Conservation (phyloP, 1,284 basidiomycete species). For the Malassezia slooffiae region DNA sequence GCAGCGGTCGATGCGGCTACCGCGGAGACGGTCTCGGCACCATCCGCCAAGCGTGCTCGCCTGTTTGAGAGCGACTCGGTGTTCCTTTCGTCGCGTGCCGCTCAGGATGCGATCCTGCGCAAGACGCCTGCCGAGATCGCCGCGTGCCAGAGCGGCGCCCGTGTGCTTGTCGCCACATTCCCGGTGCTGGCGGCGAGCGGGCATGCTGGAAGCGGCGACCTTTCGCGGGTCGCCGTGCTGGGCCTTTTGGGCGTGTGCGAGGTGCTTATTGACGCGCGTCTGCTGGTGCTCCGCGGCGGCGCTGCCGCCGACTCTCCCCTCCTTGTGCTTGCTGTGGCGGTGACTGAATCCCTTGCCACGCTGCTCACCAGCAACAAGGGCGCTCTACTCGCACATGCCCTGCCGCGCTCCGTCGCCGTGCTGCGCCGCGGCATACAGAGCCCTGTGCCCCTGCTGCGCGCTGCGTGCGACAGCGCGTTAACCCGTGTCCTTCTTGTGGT, state of each 20-base stretch:
- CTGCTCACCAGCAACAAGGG: neutral
- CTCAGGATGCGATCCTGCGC: constrained; percentile 19
- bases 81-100: constrained; percentile 6
- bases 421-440: neutral
- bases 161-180: constrained; percentile 18
- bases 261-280: constrained; percentile 16
- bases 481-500: neutral
- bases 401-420: constrained; percentile 4
- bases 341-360: neutral
- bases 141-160: constrained; percentile 13
- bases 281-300: neutral
- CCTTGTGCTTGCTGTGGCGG: neutral
- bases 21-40: neutral
- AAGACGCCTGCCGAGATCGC: constrained; percentile 15
- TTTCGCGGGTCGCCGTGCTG: constrained; percentile 16
- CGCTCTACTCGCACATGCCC: constrained; percentile 1
- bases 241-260: constrained; percentile 20
- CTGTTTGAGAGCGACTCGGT: constrained; percentile 30
- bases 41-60: constrained; percentile 20
- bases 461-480: neutral
- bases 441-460: neutral
- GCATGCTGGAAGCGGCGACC: constrained; percentile 20
- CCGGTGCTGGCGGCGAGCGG: constrained; percentile 16
- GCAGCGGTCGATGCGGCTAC: neutral
- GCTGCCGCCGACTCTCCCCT: neutral